Base-by-base conservation (phyloP, 352 stramenopile genomes). In the Globisporangium nagaii region DNA sequence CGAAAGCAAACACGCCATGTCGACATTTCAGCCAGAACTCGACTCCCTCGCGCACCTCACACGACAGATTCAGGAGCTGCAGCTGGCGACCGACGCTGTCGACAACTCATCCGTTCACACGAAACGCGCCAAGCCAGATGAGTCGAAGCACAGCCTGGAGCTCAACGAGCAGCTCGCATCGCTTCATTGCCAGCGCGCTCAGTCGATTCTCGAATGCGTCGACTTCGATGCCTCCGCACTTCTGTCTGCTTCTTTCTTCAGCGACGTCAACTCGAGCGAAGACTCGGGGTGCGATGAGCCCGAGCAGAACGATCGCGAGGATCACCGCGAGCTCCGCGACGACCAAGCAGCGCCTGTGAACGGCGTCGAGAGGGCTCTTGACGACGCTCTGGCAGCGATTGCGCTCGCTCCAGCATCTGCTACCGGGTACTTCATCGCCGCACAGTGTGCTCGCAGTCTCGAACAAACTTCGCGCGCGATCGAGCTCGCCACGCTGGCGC, bases 361-460 rank as follows among this genome's bases (percentile, higher is more conserved):
- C 13, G 73, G 60, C 8, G 65, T 79, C n/a, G 53, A 66, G 34
- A 69, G 82, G 45, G 76, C 73, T 8, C 67, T 75, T 1, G 56
- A 75, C 32, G 76, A 87, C 28, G 53, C 71, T 4, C 19, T 56
- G 3, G 42, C 54, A 5, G 58, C 68, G 13, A 62, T 71, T 36
- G 4, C 49, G n/a, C 24, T 65, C 19, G 58, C 54, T 4, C 43
- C 58, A 0, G n/a, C 10, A 0, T 30, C 19, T 1, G 35, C n/a
- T 3, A 31, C 51, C n/a, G 62, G 57, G 4, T 63, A 72, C 15
- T 64, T 73, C 17, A 51, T 85, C 1, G 70, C 69, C 0, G 69
- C 70, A 0, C 71, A 79, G 31, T 71, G 71, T 37, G 59, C 63
- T 20, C 71, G 74, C 12, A 71, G 64, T 46, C 56, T 85, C 8